Evolutionary conservation across 768 basidiomycete genomes (phyloP).

Genomic region (Cyclocybe cylindracea): DNA sequence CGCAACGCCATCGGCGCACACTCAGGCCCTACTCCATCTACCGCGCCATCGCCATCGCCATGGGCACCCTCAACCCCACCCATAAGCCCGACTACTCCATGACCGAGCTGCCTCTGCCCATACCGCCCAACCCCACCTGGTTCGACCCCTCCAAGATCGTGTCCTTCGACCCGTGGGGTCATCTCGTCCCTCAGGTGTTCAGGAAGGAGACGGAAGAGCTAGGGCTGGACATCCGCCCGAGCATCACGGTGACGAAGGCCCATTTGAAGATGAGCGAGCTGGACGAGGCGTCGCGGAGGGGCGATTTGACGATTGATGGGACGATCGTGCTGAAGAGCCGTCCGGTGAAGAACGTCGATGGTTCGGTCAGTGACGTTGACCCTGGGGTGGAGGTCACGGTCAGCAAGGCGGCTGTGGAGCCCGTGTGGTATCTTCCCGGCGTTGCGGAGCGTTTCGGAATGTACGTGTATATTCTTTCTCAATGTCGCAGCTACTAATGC

Average conservation of each 20-base stretch:
- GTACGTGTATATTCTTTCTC: conserved; percentile 42
- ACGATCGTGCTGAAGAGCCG: conserved; percentile 74
- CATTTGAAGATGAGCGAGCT: conserved; percentile 95
- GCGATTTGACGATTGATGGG: conserved; percentile 77
- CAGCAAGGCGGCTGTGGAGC: conserved; percentile 95
- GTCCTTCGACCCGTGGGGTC: conserved; percentile 92
- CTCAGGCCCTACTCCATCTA: conserved; percentile 93
- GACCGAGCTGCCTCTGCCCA: conserved; percentile 82
- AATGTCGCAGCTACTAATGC: not conserved
- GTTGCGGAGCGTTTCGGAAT: conserved; percentile 94
- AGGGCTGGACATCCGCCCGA: conserved; percentile 86
- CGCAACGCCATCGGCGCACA: conserved; percentile 96
- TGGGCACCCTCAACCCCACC: conserved; percentile 76
- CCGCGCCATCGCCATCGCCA: conserved; percentile 88
- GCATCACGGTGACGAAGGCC: conserved; percentile 90
- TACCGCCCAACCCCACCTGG: conserved; percentile 82
- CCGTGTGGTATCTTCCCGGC: conserved; percentile 94
- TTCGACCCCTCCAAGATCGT: conserved; percentile 79
- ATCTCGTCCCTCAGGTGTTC: conserved; percentile 78
- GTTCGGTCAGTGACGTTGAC: conserved; percentile 51
- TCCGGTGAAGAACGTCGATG: conserved; percentile 65
- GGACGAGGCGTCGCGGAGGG: conserved; percentile 76
- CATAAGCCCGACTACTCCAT: conserved; percentile 82
- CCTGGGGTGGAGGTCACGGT: conserved; percentile 88
- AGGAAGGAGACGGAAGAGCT: conserved; percentile 56